Evolutionary conservation across 2,329 filamentous ascomycete species (phyloP).

Genomic region (Hypoxylon sp.): DNA sequence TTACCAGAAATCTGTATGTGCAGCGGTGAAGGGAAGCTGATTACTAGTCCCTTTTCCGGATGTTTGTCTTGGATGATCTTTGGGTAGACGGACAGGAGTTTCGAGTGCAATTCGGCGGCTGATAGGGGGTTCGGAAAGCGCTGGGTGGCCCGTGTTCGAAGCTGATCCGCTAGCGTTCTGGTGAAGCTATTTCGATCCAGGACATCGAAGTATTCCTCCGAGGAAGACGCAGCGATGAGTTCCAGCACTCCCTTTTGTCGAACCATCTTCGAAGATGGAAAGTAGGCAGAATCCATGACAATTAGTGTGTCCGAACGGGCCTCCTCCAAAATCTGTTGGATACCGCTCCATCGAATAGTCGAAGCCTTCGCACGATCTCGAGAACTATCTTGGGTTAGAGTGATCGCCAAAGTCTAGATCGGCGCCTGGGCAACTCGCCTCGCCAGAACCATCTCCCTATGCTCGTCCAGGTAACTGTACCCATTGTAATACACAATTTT

Average conservation of each 20-base stretch:
- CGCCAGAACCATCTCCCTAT: constrained; percentile 70
- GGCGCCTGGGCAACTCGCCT: constrained; percentile 59
- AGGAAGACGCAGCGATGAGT: constrained; percentile 68
- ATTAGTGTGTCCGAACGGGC: constrained; percentile 69
- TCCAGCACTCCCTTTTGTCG: constrained; percentile 69
- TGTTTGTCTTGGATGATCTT: constrained; percentile 66
- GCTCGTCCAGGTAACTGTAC: constrained; percentile 67
- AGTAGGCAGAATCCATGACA: constrained; percentile 72
- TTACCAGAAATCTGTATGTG: constrained; percentile 70
- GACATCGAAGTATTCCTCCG: constrained; percentile 64
- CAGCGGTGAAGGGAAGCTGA: constrained; percentile 68
- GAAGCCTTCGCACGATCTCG: constrained; percentile 61
- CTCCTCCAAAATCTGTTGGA: constrained; percentile 70
- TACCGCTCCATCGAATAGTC: constrained; percentile 68
- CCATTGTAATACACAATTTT: constrained; percentile 73
- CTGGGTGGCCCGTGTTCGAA: constrained; percentile 64
- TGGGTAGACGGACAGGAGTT: constrained; percentile 66
- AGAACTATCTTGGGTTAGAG: constrained; percentile 59
- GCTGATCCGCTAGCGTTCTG: constrained; percentile 63
- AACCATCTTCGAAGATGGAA: constrained; percentile 66
- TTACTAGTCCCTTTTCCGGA: constrained; percentile 63
- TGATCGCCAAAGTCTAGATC: constrained; percentile 9
- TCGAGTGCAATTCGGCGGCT: constrained; percentile 68
- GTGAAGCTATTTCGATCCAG: constrained; percentile 69
- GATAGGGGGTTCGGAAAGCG: constrained; percentile 62